Base-by-base conservation (phyloP, 2,329 filamentous ascomycete species). In the Penicillium paneum region DNA sequence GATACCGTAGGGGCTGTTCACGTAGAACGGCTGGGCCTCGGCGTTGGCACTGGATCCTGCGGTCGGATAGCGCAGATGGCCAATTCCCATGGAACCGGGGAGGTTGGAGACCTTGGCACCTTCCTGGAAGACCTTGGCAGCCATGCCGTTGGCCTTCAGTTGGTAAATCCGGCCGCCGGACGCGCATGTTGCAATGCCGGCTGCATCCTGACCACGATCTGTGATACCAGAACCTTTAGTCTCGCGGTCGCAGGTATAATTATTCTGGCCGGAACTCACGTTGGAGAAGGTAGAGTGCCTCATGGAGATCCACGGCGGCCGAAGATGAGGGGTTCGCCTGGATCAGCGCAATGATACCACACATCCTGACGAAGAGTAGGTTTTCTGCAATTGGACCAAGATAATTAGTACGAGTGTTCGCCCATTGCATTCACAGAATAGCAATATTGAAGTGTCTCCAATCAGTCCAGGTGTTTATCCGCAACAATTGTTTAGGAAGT, bases 1-100 rank as follows among this genome's bases (percentile, higher is more conserved):
- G 64, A 95, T 88, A 44, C 91, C 91, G 69, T 91, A 94, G 1
- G 90, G 90, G 54, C 82, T 83, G 77, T 96, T 96, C 66, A 94
- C 90, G 70, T 94, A 96, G 74, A 97, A 96, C 0, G 92, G 92
- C 74, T 96, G 91, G 11, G 90, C 90, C 74, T 96, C 91, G 8
- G 90, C 86, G 67, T 90, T 93, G 55, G 84, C 84, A 62, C 87
- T 89, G 71, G 87, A 94, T 54, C 92, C 92, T 12, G 89, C 89
- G 8, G 92, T 97, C 11, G 92, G 92, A 74, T 97, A 97, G 71
- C 92, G 82, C 63, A 97, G 75, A 73, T 97, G 92, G 39, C 84
- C 88, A 56, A 96, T 81, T 58, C 90, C 91, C 88, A 94, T 92
- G 74, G 84, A 93, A 32, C 91, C 91, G 12, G 90, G 88, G 48